phyloP scores from a whole-genome alignment of 768 basidiomycete genomes.

The Roridomyces roridus region DNA sequence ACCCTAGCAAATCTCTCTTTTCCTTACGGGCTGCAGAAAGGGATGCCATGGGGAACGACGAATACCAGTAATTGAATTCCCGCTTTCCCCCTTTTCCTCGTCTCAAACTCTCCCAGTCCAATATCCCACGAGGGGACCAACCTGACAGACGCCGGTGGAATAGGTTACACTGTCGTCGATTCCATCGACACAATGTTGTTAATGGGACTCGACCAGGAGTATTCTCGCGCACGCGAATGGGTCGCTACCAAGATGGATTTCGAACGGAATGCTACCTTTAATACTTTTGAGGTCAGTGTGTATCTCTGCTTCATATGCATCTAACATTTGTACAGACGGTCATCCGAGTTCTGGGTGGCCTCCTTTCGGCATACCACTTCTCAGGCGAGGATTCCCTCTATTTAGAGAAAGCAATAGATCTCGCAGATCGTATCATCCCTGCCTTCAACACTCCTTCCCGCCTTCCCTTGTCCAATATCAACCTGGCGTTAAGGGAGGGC shows the following conservation, averaged over 20 bases:
- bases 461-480: slow-evolving; percentile 81
- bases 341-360: slow-evolving; percentile 89
- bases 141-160: slow-evolving; percentile 77
- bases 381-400: slow-evolving; percentile 71
- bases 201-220: slow-evolving; percentile 85
- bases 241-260: slow-evolving; percentile 71
- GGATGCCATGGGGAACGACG: slow-evolving; percentile 91
- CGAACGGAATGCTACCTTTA: slow-evolving; percentile 79
- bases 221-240: slow-evolving; percentile 80
- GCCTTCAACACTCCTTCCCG: slow-evolving; percentile 85
- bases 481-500: slow-evolving; percentile 68
- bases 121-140: slow-evolving; percentile 77
- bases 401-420: slow-evolving; percentile 78
- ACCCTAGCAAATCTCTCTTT: no score
- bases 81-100: no score
- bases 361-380: slow-evolving; percentile 86
- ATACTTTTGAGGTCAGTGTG: slow-evolving; percentile 84
- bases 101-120: slow-evolving; percentile 42
- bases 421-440: slow-evolving; percentile 85
- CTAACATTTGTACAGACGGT: slow-evolving; percentile 67
- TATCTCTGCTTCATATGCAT: neutral
- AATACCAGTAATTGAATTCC: slow-evolving; percentile 63
- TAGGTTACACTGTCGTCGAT: slow-evolving; percentile 91
- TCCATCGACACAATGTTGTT: slow-evolving; percentile 87
- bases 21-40: slow-evolving; percentile 56